phyloP scores from a whole-genome alignment of 225 moss, liverwort and hornwort species.

The Marchantia polymorpha region DNA sequence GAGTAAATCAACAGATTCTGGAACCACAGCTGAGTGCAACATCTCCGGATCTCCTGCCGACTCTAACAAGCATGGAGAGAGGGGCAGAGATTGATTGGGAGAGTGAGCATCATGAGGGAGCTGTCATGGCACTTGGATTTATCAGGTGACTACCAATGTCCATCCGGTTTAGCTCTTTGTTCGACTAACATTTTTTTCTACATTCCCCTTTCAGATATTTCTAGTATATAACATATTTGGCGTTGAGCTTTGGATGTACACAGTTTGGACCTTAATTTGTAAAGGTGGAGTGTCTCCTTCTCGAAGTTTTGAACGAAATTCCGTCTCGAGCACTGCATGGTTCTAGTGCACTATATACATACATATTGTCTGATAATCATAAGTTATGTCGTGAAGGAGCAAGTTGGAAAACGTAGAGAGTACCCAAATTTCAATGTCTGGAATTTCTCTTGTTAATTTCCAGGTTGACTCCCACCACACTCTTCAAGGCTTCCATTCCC shows the following conservation, averaged over 20 bases:
- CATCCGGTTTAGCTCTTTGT: background rate
- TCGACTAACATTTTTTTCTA: background rate
- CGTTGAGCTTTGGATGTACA: too few relatives aligned
- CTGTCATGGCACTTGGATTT: slow-evolving; percentile 61
- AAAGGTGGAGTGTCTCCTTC: too few relatives aligned
- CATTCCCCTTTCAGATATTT: too few relatives aligned
- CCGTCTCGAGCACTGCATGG: too few relatives aligned
- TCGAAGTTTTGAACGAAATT: too few relatives aligned
- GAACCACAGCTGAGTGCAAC: slow-evolving; percentile 42
- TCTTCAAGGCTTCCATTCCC: background rate
- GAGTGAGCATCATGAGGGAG: slow-evolving; percentile 69
- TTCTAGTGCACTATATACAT: too few relatives aligned
- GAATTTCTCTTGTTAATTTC: background rate
- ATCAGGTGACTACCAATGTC: slow-evolving; percentile 40
- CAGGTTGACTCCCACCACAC: slow-evolving; percentile 8
- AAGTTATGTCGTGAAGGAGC: background rate
- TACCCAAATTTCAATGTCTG: background rate
- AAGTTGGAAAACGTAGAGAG: background rate
- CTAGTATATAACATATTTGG: too few relatives aligned
- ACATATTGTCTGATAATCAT: too few relatives aligned
- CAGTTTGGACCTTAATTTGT: too few relatives aligned
- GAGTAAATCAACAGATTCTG: slow-evolving; percentile 41
- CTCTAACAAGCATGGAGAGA: slow-evolving; percentile 45
- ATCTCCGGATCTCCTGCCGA: slow-evolving; percentile 35
- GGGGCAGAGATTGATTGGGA: slow-evolving; percentile 50